Percentiles rank a stretch among this genome's conserved stretches.
Conservation (phyloP, 179 eudicot genomes). For the Nepenthes alata region DNA sequence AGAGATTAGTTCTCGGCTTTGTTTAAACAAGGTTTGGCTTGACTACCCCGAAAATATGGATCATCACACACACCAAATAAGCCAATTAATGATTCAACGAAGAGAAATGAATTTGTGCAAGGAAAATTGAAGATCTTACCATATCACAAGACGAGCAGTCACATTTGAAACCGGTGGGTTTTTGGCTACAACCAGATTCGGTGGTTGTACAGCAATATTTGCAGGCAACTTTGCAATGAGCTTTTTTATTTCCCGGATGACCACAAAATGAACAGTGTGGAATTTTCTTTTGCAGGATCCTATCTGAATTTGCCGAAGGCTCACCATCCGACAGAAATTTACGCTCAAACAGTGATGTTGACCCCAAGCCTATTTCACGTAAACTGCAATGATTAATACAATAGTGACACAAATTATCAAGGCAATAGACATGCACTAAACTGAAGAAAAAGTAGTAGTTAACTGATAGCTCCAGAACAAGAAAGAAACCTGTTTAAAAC, state of each 20-base stretch:
- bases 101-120: not conserved
- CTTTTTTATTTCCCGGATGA: slow-evolving; percentile 81
- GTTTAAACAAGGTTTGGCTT: too few species aligned
- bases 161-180: slow-evolving; percentile 61
- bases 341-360: slow-evolving; percentile 11
- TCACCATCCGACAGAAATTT: slow-evolving; percentile 13
- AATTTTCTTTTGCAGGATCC: slow-evolving; percentile 25
- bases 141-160: slow-evolving; percentile 49
- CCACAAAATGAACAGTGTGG: slow-evolving; percentile 92
- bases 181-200: slow-evolving; percentile 38
- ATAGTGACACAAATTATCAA: not conserved
- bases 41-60: too few species aligned
- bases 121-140: slow-evolving; percentile 25
- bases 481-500: slow-evolving; percentile 53
- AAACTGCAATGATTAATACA: slow-evolving; percentile 33
- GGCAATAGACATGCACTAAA: slow-evolving; percentile 1
- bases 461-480: slow-evolving; percentile 6
- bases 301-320: slow-evolving; percentile 17
- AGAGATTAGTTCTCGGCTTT: too few species aligned
- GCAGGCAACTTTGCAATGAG: slow-evolving; percentile 56
- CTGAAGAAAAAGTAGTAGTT: slow-evolving; percentile 2
- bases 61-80: too few species aligned
- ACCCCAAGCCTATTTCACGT: slow-evolving; percentile 49
- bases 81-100: too few species aligned
- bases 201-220: slow-evolving; percentile 36